Percentiles rank a stretch among this genome's conserved stretches.
These are phyloP conservation scores for Ophiostoma triangulosporum DNA, from an alignment of 2,329 filamentous ascomycete genomes.

Conservation along the genomic window DNA sequence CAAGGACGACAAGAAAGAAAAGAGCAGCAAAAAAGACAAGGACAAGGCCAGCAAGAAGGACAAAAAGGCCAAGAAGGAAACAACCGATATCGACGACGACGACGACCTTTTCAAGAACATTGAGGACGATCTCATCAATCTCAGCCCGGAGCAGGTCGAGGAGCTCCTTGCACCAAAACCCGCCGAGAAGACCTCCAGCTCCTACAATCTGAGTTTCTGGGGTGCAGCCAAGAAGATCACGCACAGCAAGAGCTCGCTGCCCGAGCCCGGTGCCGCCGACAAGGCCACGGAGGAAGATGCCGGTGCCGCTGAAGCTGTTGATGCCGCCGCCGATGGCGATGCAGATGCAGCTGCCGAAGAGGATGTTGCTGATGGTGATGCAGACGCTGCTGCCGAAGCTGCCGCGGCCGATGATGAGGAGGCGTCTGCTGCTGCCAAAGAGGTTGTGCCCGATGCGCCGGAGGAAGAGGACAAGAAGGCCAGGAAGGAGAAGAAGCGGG, in stretches of 20 bases:
- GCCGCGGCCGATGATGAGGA: not conserved
- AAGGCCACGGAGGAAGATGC: slow-evolving; percentile 6
- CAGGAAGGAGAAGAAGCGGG: slow-evolving; percentile 4
- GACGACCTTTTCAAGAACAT: slow-evolving; percentile 19
- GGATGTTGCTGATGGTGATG: not conserved
- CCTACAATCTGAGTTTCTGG: slow-evolving; percentile 33
- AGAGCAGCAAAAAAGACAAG: slow-evolving; percentile 11
- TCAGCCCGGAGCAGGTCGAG: slow-evolving; percentile 30
- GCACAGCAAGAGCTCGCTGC: slow-evolving; percentile 25
- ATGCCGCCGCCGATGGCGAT: not conserved
- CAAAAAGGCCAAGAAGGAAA: slow-evolving; percentile 14
- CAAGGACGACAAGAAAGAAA: slow-evolving; percentile 10
- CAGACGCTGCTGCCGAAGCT: not conserved
- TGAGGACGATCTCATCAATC: slow-evolving; percentile 20
- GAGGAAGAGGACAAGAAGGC: slow-evolving; percentile 7
- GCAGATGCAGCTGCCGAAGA: slow-evolving; percentile 6
- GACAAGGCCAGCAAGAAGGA: slow-evolving; percentile 5
- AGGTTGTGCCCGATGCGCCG: not conserved
- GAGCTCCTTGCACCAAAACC: slow-evolving; percentile 23
- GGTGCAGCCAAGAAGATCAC: slow-evolving; percentile 32
- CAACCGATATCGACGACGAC: slow-evolving; percentile 17
- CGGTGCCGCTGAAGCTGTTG: not conserved
- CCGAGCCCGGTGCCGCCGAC: slow-evolving; percentile 8
- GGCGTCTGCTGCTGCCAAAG: slow-evolving; percentile 14
- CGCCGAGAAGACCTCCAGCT: slow-evolving; percentile 32